Base-by-base conservation (phyloP, 164 flowering plant genomes). In the Malania oleifera region DNA sequence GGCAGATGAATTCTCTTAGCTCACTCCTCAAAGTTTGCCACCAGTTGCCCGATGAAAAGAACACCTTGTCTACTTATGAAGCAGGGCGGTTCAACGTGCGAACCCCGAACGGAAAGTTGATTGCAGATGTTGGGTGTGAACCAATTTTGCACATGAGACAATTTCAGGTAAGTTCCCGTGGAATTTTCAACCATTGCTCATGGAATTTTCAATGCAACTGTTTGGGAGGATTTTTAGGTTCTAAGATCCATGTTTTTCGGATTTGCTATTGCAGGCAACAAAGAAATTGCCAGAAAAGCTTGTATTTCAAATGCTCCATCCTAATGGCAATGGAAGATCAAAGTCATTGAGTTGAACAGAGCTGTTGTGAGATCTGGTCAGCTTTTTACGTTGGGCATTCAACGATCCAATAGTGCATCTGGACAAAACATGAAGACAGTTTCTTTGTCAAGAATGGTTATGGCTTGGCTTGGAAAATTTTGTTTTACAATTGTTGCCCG, bases 101-200 rank as follows among this genome's bases (percentile, higher is more conserved):
- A 34, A 95, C 95, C 7, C 84, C 78, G 5, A 75, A 59, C 31
- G 96, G 99, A 45, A 86, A 84, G 60, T 66, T 75, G 11, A 74
- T 93, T 45, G 95, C 99, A 39, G 99, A 90, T 61, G 81, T 85
- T 39, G 97, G 99, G 11, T 93, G 99, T 62, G 95, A 93, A 56
- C 99, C 99, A 31, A 88, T 93, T 60, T 67, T 93, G 73, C 91
- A 90, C 73, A 88, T 90, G 97, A 79, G 97, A 71, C 85, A 90
- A 56, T 93, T 90, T 70, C 99, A 93, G 96, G 99, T 90, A 22
- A 56, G 55, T 54, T 61, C 35, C 27, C 22, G 5, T 29, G 19
- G 17, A 34, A 9, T 19, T 13, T 29, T 57, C 13, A 11, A 38
- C 7, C 37, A 11, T 10, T 29, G 47, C 12, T 25, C 34, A 28